These are phyloP conservation scores for Sherardia arvensis DNA, from an alignment of 257 asterid genomes.

Conservation along the genomic window DNA sequence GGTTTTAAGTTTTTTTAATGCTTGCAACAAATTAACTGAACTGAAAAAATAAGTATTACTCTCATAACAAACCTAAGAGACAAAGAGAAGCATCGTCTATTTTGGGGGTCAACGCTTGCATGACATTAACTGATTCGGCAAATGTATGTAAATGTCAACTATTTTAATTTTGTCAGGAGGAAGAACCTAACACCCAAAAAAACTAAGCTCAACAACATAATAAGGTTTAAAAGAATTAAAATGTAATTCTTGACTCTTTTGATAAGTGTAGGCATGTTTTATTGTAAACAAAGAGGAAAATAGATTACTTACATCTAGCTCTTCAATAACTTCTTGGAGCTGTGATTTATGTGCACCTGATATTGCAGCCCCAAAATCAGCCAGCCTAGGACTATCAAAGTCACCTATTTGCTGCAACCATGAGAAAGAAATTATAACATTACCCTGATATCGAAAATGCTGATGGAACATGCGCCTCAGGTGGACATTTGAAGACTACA, in stretches of 20 bases:
- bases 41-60: too few relatives aligned
- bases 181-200: neutral
- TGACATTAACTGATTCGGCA: neutral
- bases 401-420: constrained; percentile 87
- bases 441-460: constrained; percentile 5
- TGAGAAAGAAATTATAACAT: constrained; percentile 22
- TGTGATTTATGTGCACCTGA: constrained; percentile 85
- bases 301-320: constrained; percentile 74
- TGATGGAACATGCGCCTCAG: neutral
- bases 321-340: constrained; percentile 96
- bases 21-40: too few relatives aligned
- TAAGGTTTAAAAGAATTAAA: too few relatives aligned
- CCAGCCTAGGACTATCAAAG: constrained; percentile 88
- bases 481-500: neutral
- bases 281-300: neutral
- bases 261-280: neutral
- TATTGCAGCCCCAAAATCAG: constrained; percentile 99
- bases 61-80: neutral
- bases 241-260: neutral
- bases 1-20: too few relatives aligned
- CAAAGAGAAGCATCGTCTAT: neutral
- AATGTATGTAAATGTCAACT: neutral
- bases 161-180: neutral
- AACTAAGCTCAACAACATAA: too few relatives aligned
- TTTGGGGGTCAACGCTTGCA: neutral